A percentile compares a stretch with the other conserved stretches of the same genome.
Evolutionary conservation across 257 asterid species (phyloP).

Genomic region (Scutellaria baicalensis): DNA sequence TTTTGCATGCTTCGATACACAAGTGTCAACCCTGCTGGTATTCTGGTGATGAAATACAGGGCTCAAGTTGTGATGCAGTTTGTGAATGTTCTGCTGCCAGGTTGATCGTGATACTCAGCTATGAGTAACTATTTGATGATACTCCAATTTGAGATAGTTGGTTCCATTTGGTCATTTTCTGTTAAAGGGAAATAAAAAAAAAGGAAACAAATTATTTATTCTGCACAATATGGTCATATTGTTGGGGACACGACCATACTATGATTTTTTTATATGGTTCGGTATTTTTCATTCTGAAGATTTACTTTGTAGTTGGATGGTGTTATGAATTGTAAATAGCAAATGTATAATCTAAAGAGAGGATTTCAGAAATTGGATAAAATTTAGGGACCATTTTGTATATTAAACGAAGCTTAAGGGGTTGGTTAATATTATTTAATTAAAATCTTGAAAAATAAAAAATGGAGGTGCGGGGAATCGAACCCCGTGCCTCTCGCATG

Average conservation of each 20-base stretch:
- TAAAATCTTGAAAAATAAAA: not conserved
- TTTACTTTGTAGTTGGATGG: too few relatives aligned
- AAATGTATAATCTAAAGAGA: too few relatives aligned
- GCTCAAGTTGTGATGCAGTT: not conserved
- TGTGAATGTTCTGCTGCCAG: not conserved
- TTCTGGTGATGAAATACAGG: conserved; percentile 9
- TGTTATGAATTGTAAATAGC: too few relatives aligned
- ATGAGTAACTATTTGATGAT: not conserved
- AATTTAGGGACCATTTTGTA: not conserved
- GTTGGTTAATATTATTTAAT: too few relatives aligned
- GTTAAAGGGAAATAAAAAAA: not conserved
- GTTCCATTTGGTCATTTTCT: not conserved
- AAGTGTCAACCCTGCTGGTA: conserved; percentile 33
- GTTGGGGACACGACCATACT: not conserved
- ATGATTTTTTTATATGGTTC: too few relatives aligned
- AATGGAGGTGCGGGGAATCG: conserved; percentile 98
- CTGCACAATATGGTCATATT: too few relatives aligned
- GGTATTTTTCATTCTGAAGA: too few relatives aligned
- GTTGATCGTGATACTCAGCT: not conserved
- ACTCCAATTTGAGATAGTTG: too few relatives aligned
- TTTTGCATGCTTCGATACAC: not conserved
- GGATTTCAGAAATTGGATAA: not conserved
- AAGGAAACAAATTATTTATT: too few relatives aligned
- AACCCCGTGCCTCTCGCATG: conserved; percentile 99
- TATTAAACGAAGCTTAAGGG: not conserved